Base-by-base conservation (phyloP, 2,329 filamentous ascomycete species). In the Raffaelea arxii region DNA sequence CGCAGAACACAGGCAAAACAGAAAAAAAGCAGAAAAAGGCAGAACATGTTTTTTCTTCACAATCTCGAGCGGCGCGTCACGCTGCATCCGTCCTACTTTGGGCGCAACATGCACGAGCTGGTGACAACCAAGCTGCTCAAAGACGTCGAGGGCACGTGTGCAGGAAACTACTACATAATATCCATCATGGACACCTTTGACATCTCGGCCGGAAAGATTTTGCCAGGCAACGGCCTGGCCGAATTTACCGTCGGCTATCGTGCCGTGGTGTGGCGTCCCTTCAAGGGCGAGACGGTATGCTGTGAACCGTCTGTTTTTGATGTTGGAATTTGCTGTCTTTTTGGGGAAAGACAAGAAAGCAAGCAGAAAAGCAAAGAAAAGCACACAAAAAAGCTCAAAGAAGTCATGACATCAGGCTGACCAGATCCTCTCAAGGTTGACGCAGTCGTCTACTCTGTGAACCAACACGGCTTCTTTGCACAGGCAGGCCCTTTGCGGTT, bases 111-210 rank as follows among this genome's bases (percentile, higher is more conserved):
- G 73, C 84, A 91, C 58, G 85, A 94, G 56, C 82, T 94, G 58
- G 86, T 98, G 36, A 91, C 86, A 44, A 84, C 85, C 56, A 89
- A 91, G 65, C 80, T 98, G 24, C 77, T 95, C 54, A 84, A 86
- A 60, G 91, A 97, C 62, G 88, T 96, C 51, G 92, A 98, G 68
- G 92, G 92, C 22, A 91, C 86, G 37, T 96, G 90, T 66, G 92
- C 89, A 3, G 92, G 92, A 49, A 88, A 87, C 63, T 96, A 94
- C 72, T 97, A 92, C 66, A 94, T 98, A 61, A 92, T 98, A 58
- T 92, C 89, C 61, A 94, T 98, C 59, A 91, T 98, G 80, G 90
- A 96, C 65, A 86, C 90, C 42, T 90, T 94, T 59, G 86, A 96
- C 56, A 91, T 97, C 59, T 94, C 88, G 16, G 89, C 95, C 60